Conservation (phyloP, 768 basidiomycete species). For the Boletus vermiculosoides region DNA sequence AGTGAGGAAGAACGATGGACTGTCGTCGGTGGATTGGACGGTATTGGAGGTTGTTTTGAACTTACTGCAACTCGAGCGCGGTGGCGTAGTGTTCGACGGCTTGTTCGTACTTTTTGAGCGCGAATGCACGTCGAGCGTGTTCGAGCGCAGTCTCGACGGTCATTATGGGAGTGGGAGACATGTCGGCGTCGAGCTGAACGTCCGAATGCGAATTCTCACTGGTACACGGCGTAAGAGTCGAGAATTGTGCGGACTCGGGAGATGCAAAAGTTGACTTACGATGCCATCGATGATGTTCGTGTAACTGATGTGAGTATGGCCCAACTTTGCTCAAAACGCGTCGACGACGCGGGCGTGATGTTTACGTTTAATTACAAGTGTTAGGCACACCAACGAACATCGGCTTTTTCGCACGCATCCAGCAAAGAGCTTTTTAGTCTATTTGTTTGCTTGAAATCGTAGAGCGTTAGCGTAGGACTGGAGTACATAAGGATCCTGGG, state of each 20-base stretch:
- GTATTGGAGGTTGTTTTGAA: slow-evolving; percentile 23
- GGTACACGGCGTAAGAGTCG: not conserved
- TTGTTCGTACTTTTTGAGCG: slow-evolving; percentile 81
- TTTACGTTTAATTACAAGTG: slow-evolving; percentile 14
- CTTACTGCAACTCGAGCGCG: slow-evolving; percentile 81
- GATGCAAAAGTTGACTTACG: slow-evolving; percentile 18
- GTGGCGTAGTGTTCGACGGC: slow-evolving; percentile 82
- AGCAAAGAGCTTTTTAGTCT: not conserved
- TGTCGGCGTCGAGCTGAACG: slow-evolving; percentile 21
- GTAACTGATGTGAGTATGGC: not conserved
- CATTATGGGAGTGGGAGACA: slow-evolving; percentile 21
- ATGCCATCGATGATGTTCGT: slow-evolving; percentile 17
- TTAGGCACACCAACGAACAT: not conserved
- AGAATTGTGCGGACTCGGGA: too few species aligned
- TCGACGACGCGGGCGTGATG: slow-evolving; percentile 19
- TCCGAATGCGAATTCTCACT: slow-evolving; percentile 13
- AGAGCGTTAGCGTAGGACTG: not conserved
- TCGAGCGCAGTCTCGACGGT: slow-evolving; percentile 62
- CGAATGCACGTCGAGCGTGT: slow-evolving; percentile 85
- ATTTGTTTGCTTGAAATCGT: not conserved
- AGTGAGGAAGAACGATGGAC: not conserved
- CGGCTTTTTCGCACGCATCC: not conserved
- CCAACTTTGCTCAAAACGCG: not conserved
- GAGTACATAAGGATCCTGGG: slow-evolving; percentile 11
- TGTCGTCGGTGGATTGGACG: slow-evolving; percentile 2